Evolutionary conservation across 371 early-diverging fungal species (phyloP), one percentile per base, ranked within the genome.

Genomic region (Fennellomyces sp.): DNA sequence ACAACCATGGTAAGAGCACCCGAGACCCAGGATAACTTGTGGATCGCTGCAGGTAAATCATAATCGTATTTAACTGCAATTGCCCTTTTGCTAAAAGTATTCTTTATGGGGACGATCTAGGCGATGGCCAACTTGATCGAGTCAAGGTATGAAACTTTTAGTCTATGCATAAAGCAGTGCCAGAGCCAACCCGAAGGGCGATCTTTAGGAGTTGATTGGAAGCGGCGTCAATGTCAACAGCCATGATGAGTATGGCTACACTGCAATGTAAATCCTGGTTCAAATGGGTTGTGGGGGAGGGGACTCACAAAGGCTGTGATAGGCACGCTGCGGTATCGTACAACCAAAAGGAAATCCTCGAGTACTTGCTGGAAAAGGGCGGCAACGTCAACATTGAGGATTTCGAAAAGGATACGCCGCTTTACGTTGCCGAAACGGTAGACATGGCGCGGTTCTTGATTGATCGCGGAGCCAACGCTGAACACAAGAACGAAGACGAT

Each of bases 391-490:
- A 91, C 64, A 72, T 94, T 26, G 72, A 75, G 47, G 96, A 95
- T 65, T 61, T 74, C 23, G 95, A 95, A 30, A 88, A 91, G 54
- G 94, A 95, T 61, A 92, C 95, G 19, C 94, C 95, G 11, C 76
- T 96, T 31, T 93, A 89, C 64, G 85, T 89, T n/a, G 87, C 86
- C 54, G 94, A 94, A 60, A 84, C 87, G 38, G 80, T 81, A 3
- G 87, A 81, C n/a, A 85, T 88, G 56, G 94, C 92, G 27, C 57
- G 83, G 52, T 60, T 87, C 52, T 70, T 96, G 41, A 48, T 94
- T 27, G 83, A 88, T 39, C 69, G 78, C 48, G 94, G 93, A 4
- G 93, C 94, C 1, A 85, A 94, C 65, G 78, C 89, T 8, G 71
- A 69, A 4, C 73, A 67, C 52, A 56, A 60, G 28, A 94, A 95